Evolutionary conservation across 805 yeast genomes (phyloP).

Genomic region (Starmerella tilneyi): DNA sequence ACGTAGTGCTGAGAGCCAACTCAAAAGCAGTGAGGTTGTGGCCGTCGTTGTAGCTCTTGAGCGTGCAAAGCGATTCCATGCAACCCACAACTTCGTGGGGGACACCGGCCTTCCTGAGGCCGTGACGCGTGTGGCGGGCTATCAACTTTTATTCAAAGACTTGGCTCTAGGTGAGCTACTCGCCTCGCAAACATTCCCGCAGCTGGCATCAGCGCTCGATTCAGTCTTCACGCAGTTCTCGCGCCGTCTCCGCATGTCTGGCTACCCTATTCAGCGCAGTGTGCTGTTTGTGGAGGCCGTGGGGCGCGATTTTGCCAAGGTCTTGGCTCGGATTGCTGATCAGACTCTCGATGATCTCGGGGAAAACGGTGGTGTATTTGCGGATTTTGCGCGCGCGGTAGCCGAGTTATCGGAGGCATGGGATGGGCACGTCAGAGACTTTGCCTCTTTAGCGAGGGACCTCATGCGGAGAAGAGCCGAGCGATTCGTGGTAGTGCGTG

Average conservation of each 20-base stretch:
- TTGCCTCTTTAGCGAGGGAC: constrained; percentile 61
- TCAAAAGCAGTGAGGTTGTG: constrained; percentile 43
- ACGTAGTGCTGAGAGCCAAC: constrained; percentile 45
- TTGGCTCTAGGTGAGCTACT: constrained; percentile 55
- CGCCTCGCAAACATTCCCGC: constrained; percentile 38
- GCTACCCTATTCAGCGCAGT: constrained; percentile 40
- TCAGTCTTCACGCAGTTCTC: constrained; percentile 48
- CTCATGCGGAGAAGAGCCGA: constrained; percentile 62
- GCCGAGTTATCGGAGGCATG: constrained; percentile 32
- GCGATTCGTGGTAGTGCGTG: constrained; percentile 53
- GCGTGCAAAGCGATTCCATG: constrained; percentile 67
- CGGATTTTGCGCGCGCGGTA: background rate
- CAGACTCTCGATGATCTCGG: constrained; percentile 35
- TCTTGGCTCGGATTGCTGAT: constrained; percentile 29
- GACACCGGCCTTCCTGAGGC: constrained; percentile 61
- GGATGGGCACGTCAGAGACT: constrained; percentile 54
- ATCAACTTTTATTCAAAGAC: constrained; percentile 50
- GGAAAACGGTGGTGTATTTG: constrained; percentile 15
- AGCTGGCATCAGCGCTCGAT: constrained; percentile 39
- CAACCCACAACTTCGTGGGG: constrained; percentile 58
- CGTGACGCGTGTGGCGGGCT: constrained; percentile 40
- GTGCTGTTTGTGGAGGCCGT: constrained; percentile 32
- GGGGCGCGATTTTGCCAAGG: constrained; percentile 43
- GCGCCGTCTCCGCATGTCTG: constrained; percentile 47
- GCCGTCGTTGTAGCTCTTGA: constrained; percentile 52